phyloP scores from a whole-genome alignment of 305 asterid species.

The Solanum hybrid region DNA sequence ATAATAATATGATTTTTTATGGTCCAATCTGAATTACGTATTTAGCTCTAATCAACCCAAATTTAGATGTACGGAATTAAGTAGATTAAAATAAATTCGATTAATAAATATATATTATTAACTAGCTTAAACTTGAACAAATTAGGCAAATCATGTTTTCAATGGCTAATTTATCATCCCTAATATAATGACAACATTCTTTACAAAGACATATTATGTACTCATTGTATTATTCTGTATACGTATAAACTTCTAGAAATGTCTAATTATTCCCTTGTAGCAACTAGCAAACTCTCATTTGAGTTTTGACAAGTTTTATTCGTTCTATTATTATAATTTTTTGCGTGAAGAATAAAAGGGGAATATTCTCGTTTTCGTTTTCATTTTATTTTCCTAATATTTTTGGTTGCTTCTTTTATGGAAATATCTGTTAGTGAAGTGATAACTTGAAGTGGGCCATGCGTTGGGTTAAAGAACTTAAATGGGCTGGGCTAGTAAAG shows the following conservation, averaged over 20 bases:
- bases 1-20: too few species aligned
- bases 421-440: not conserved
- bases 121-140: not conserved
- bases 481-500: not conserved
- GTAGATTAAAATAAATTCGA: too few species aligned
- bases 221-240: not conserved
- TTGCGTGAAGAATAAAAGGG: not conserved
- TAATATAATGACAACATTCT: not conserved
- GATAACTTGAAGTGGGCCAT: not conserved
- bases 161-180: not conserved
- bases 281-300: not conserved
- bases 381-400: not conserved
- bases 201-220: not conserved
- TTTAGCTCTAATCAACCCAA: too few species aligned
- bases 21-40: too few species aligned
- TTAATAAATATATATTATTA: too few species aligned
- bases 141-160: not conserved
- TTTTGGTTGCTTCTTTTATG: not conserved
- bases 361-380: not conserved
- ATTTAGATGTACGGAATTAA: not conserved
- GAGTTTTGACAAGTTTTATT: not conserved
- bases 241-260: not conserved
- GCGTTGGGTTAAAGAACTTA: not conserved
- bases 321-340: too few species aligned
- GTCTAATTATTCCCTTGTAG: too few species aligned